A percentile compares a stretch with the other conserved stretches of the same genome.
Conservation (phyloP, 192 early-diverging fungal species). For the Entomortierella lignicola region DNA sequence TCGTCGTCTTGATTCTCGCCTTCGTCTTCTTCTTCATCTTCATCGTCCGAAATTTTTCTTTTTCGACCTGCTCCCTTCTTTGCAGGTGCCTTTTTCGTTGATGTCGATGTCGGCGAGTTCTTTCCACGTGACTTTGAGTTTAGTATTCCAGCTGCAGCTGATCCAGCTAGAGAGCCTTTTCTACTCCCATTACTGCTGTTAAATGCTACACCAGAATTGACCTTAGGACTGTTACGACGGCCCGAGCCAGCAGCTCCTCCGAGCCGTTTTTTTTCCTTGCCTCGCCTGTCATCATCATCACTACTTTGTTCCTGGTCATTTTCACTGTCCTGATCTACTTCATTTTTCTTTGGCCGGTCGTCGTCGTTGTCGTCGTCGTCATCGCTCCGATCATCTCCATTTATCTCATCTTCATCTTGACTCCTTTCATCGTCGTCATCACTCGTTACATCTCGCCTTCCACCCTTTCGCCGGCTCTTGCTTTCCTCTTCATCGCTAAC, state of each 20-base stretch:
- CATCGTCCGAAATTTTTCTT: constrained; percentile 30
- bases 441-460: neutral
- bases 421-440: constrained; percentile 6
- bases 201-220: constrained; percentile 6
- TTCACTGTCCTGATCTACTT: constrained; percentile 8
- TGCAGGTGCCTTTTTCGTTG: constrained; percentile 9
- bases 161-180: constrained; percentile 3
- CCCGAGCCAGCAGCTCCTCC: constrained; percentile 20
- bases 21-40: constrained; percentile 39
- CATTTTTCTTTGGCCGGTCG: constrained; percentile 10
- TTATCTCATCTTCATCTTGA: constrained; percentile 10
- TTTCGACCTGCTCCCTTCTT: constrained; percentile 7
- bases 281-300: constrained; percentile 12
- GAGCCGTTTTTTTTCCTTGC: constrained; percentile 20
- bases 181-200: neutral
- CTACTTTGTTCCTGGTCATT: constrained; percentile 22
- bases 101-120: neutral
- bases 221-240: constrained; percentile 40
- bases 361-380: constrained; percentile 2
- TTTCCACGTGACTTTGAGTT: constrained; percentile 29
- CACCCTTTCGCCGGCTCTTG: neutral
- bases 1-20: constrained; percentile 43
- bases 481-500: constrained; percentile 34
- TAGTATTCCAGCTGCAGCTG: constrained; percentile 7
- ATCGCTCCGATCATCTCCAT: neutral